Base-by-base conservation (phyloP, 2,329 filamentous ascomycete genomes). In the Exophiala alcalophila region DNA sequence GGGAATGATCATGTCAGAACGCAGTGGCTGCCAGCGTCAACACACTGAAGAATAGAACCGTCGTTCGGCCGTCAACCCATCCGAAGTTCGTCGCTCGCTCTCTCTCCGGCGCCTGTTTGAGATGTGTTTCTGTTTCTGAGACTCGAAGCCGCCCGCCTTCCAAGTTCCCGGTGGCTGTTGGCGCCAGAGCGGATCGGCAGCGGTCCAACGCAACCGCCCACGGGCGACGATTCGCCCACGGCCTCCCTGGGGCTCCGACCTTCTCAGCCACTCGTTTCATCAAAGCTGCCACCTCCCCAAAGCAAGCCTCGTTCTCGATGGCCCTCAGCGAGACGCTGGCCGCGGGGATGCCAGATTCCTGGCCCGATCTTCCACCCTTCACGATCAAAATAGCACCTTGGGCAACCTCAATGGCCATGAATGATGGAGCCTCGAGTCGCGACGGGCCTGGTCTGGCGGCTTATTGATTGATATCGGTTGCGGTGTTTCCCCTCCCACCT, bases 211-310 rank as follows among this genome's bases (percentile, higher is more conserved):
- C 43, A 47, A 38, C 43, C 50, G 40, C 42, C 50, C 41, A 40
- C 40, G 16, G 24, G 29, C 27, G 18, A 26, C 43, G 31, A 50
- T 47, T 50, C 38, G 50, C 36, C 31, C 38, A 44, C 28, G n/a
- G n/a, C n/a, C n/a, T n/a, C n/a, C n/a, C n/a, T n/a, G n/a, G 21
- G 24, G 39, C 31, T 46, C 50, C 34, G 37, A 25, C 31, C 24
- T 39, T 48, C 44, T 44, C 38, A 53, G 53, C 53, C 53, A 55
- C 50, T 55, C 50, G 53, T 55, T 55, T 55, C 53, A 55, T 46
- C 45, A 40, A 31, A 25, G 15, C 33, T 36, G 37, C 40, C 35
- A 48, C 44, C 37, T 31, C 39, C n/a, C n/a, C 23, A 23, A 25
- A 34, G 36, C 40, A 31, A 40, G 31, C 40, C 26, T 32, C 23